Conservation (phyloP, 2,329 filamentous ascomycete genomes). For the Xylaria hypoxylon region DNA sequence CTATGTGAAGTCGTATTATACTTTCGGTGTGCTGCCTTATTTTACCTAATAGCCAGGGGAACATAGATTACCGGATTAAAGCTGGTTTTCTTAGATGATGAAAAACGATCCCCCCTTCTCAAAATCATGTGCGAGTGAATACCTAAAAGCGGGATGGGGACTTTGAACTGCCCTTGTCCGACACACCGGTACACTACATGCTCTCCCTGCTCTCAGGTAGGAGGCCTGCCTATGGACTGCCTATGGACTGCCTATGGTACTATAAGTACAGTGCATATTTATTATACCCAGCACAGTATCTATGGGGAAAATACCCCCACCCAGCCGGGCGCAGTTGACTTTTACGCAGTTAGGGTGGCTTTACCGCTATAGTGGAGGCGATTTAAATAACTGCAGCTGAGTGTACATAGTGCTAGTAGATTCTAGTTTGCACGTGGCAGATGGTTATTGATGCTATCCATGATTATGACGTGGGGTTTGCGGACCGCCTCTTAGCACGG, state of each 20-base stretch:
- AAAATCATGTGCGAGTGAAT: too few species aligned
- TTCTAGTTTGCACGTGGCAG: slow-evolving; percentile 19
- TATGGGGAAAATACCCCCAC: background rate
- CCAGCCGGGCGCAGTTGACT: background rate
- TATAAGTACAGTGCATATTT: background rate
- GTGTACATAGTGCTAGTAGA: slow-evolving; percentile 7
- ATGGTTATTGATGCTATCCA: background rate
- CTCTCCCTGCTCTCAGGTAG: too few species aligned
- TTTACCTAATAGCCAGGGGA: background rate
- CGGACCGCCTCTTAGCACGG: too few species aligned
- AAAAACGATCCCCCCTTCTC: too few species aligned
- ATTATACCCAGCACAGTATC: background rate
- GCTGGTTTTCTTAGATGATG: background rate
- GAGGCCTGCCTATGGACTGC: too few species aligned
- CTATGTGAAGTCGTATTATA: background rate
- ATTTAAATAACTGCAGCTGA: background rate
- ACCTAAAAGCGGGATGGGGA: too few species aligned
- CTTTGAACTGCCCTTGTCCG: too few species aligned
- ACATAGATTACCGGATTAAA: background rate
- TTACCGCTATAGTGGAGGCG: background rate
- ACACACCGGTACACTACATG: too few species aligned
- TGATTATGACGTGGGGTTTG: background rate
- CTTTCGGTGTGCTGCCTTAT: background rate
- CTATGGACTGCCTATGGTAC: too few species aligned
- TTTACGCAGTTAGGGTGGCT: background rate